These are phyloP conservation scores for Cornus kousa DNA, from an alignment of 148 eudicot species.

Conservation along the genomic window DNA sequence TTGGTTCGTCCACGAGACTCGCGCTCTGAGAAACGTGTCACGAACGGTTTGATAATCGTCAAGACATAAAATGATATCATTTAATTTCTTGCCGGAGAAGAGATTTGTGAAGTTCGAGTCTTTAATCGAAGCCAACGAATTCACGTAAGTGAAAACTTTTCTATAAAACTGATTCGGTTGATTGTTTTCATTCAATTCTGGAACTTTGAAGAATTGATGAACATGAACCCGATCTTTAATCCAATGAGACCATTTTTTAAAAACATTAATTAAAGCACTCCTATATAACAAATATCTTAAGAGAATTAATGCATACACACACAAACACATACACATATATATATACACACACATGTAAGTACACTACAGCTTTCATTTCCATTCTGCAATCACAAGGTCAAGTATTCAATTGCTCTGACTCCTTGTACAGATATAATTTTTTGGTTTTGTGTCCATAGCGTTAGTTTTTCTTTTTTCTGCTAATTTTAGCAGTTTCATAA, in stretches of 20 bases:
- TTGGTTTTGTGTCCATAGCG: too few species aligned
- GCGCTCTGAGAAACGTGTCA: slow-evolving; percentile 67
- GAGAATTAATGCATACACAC: background rate
- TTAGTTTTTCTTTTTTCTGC: too few species aligned
- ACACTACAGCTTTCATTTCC: too few species aligned
- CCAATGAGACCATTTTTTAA: slow-evolving; percentile 32
- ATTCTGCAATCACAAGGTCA: too few species aligned
- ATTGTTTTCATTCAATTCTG: slow-evolving; percentile 49
- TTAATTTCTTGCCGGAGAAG: slow-evolving; percentile 46
- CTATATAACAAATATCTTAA: slow-evolving; percentile 29
- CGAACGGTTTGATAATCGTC: slow-evolving; percentile 52
- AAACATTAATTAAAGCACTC: slow-evolving; percentile 22
- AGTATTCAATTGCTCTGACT: too few species aligned
- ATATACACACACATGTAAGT: too few species aligned
- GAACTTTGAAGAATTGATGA: slow-evolving; percentile 64
- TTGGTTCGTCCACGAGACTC: slow-evolving; percentile 51
- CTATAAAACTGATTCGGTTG: slow-evolving; percentile 67
- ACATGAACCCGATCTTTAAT: slow-evolving; percentile 57
- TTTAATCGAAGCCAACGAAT: slow-evolving; percentile 58
- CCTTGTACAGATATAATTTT: too few species aligned
- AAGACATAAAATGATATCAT: slow-evolving; percentile 50
- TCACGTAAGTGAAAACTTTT: slow-evolving; percentile 51
- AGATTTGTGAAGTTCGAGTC: slow-evolving; percentile 75
- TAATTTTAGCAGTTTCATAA: too few species aligned
- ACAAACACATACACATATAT: too few species aligned